Percentiles rank a stretch among this genome's conserved stretches.
These are phyloP conservation scores for Beta macrorhiza DNA, from an alignment of 179 eudicot species.

Conservation along the genomic window DNA sequence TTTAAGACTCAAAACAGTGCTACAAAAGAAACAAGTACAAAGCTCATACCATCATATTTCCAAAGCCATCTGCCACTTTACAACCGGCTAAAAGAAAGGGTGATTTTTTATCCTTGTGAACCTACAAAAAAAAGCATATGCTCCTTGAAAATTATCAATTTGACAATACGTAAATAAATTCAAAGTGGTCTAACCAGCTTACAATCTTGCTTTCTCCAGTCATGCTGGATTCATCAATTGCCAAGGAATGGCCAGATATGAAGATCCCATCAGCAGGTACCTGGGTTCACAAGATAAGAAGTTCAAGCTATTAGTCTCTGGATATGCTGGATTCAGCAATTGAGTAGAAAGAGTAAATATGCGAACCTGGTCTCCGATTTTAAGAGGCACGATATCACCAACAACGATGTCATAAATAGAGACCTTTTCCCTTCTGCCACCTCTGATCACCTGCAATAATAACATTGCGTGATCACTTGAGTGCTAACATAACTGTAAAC, in stretches of 20 bases:
- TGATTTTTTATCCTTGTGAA: constrained; percentile 61
- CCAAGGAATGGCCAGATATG: constrained; percentile 69
- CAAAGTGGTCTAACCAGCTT: constrained; percentile 41
- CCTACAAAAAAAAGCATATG: constrained; percentile 39
- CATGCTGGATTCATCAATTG: constrained; percentile 97
- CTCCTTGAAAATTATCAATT: constrained; percentile 16
- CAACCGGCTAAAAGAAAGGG: constrained; percentile 90
- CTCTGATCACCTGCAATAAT: constrained; percentile 72
- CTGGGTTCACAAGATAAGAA: constrained; percentile 30
- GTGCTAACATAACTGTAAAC: constrained; percentile 2
- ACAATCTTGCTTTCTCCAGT: constrained; percentile 97
- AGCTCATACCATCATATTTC: constrained; percentile 75
- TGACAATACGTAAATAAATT: constrained; percentile 4
- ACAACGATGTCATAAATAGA: constrained; percentile 83
- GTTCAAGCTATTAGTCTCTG: constrained; percentile 4
- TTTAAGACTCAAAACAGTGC: neutral
- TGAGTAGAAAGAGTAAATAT: constrained; percentile 5
- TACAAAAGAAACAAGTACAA: neutral
- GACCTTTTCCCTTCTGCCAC: constrained; percentile 77
- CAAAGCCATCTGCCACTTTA: constrained; percentile 93
- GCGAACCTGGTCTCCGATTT: constrained; percentile 87
- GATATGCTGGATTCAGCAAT: constrained; percentile 3
- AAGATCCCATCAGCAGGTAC: constrained; percentile 91
- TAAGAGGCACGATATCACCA: constrained; percentile 87
- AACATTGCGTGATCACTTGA: neutral